Conservation (phyloP, 2,329 filamentous ascomycete genomes). For the Fusarium clavum region DNA sequence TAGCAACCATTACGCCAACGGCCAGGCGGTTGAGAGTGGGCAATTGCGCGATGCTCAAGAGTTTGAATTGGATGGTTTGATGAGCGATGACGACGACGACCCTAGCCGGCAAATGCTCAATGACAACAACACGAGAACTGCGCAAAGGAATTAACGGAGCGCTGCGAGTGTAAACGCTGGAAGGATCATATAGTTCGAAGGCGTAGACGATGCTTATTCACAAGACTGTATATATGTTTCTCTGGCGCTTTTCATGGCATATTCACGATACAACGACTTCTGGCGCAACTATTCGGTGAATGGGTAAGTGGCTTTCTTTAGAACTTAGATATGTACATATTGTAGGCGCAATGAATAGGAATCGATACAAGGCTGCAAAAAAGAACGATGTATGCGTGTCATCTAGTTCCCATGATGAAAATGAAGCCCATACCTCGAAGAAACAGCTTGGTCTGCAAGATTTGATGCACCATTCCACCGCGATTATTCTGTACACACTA, state of each 20-base stretch:
- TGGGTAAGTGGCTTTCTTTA: neutral
- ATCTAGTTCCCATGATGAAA: neutral
- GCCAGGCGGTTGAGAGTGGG: conserved; percentile 59
- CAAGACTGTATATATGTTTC: neutral
- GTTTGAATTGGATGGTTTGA: conserved; percentile 91
- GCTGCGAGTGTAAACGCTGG: neutral
- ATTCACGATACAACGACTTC: neutral
- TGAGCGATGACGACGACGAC: conserved; percentile 86
- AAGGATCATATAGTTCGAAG: neutral
- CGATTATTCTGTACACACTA: neutral
- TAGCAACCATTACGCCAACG: conserved; percentile 53
- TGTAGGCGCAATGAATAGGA: neutral
- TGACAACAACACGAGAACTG: conserved; percentile 45
- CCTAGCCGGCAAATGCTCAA: conserved; percentile 54
- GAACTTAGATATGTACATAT: conserved; percentile 6
- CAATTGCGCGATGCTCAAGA: conserved; percentile 85
- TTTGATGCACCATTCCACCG: neutral
- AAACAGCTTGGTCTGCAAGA: neutral
- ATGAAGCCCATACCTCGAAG: neutral
- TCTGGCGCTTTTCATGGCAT: neutral
- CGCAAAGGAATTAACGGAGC: conserved; percentile 50
- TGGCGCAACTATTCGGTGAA: neutral
- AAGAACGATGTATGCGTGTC: neutral
- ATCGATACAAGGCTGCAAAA: neutral
- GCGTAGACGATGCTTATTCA: neutral